Conservation (phyloP, 768 basidiomycete genomes). For the Pleurotus citrinopileatus region DNA sequence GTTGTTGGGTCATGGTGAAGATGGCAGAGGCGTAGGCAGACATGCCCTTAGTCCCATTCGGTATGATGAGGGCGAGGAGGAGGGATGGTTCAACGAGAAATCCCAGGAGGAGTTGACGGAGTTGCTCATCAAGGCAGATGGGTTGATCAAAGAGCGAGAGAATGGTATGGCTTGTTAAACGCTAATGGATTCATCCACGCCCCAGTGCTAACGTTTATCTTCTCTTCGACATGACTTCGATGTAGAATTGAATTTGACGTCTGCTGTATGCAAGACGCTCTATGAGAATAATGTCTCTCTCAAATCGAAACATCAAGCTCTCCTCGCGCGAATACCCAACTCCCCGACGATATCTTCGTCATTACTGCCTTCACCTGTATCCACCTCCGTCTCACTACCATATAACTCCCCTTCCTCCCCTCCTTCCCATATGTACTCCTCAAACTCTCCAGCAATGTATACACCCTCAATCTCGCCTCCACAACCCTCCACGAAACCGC, state of each 20-base stretch:
- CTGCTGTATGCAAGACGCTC: constrained; percentile 65
- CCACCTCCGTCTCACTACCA: constrained; percentile 34
- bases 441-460: constrained; percentile 17
- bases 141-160: constrained; percentile 73
- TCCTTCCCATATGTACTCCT: constrained; percentile 14
- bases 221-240: too few relatives aligned
- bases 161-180: too few relatives aligned
- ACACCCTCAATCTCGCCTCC: constrained; percentile 23
- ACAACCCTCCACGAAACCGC: constrained; percentile 22
- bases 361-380: constrained; percentile 23
- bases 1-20: too few relatives aligned
- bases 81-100: constrained; percentile 57
- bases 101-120: constrained; percentile 74
- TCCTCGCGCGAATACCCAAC: constrained; percentile 61
- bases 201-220: too few relatives aligned
- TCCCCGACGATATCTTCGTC: constrained; percentile 27
- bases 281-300: constrained; percentile 68
- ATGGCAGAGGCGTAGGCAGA: constrained; percentile 18
- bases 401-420: constrained; percentile 10
- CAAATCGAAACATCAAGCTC: constrained; percentile 68
- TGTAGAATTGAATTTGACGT: constrained; percentile 65
- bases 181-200: too few relatives aligned
- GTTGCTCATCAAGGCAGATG: constrained; percentile 70
- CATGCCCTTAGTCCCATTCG: constrained; percentile 5
- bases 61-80: constrained; percentile 14